Conservation (phyloP, 768 basidiomycete species). For the Lactarius psammicola region DNA sequence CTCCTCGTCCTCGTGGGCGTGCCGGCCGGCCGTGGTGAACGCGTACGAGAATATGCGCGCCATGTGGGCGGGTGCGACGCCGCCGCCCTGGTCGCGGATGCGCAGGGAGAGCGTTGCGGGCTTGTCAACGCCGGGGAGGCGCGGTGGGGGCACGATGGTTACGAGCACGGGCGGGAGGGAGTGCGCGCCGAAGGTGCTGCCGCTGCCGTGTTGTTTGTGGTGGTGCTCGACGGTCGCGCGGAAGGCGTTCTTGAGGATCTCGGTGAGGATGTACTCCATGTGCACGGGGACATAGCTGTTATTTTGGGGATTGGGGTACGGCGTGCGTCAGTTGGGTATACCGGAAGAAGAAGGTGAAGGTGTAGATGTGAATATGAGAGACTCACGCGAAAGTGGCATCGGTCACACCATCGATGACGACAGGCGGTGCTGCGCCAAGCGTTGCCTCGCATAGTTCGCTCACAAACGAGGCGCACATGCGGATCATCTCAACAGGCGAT, state of each 20-base stretch:
- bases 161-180: slow-evolving; percentile 62
- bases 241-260: slow-evolving; percentile 88
- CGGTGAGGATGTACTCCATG: slow-evolving; percentile 87
- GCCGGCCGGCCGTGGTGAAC: slow-evolving; percentile 78
- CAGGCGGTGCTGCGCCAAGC: slow-evolving; percentile 64
- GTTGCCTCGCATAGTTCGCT: slow-evolving; percentile 82
- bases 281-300: slow-evolving; percentile 86
- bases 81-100: slow-evolving; percentile 84
- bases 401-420: slow-evolving; percentile 67
- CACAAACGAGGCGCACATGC: slow-evolving; percentile 82
- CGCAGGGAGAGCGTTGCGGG: slow-evolving; percentile 68
- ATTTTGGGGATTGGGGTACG: too few relatives aligned
- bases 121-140: slow-evolving; percentile 27
- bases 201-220: slow-evolving; percentile 41
- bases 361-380: too few relatives aligned
- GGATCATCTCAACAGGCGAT: slow-evolving; percentile 70
- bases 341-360: too few relatives aligned
- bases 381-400: slow-evolving; percentile 79
- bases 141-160: slow-evolving; percentile 60
- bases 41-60: slow-evolving; percentile 86
- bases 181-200: slow-evolving; percentile 35
- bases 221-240: slow-evolving; percentile 85
- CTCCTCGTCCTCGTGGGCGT: slow-evolving; percentile 39
- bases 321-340: neutral
- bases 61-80: slow-evolving; percentile 72